A percentile compares a stretch with the other conserved stretches of the same genome.
phyloP scores from a whole-genome alignment of 257 asterid genomes.

The Marsdenia floribunda region DNA sequence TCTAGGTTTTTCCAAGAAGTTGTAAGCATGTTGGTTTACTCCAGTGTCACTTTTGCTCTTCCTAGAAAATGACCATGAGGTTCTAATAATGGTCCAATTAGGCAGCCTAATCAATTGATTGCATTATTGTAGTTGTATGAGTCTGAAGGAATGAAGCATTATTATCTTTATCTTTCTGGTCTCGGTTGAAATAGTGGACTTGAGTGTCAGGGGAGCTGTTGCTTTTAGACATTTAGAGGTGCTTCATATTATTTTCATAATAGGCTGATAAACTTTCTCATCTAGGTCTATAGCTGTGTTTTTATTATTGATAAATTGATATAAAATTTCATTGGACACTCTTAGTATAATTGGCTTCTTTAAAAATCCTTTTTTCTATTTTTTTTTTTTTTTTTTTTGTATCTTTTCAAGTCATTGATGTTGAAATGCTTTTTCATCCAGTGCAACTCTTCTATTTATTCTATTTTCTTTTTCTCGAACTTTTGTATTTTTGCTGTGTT shows the following conservation, averaged over 20 bases:
- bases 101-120: not conserved
- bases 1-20: not conserved
- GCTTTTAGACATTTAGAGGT: not conserved
- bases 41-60: not conserved
- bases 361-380: not conserved
- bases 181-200: not conserved
- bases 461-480: not conserved
- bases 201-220: not conserved
- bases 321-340: not conserved
- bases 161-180: not conserved
- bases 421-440: not conserved
- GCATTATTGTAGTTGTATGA: not conserved
- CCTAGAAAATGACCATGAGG: not conserved
- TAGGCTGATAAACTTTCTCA: not conserved
- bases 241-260: not conserved
- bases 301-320: not conserved
- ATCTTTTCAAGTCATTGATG: not conserved
- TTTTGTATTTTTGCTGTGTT: not conserved
- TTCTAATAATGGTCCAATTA: not conserved
- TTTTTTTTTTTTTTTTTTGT: not conserved
- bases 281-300: not conserved
- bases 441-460: not conserved
- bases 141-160: conserved; percentile 2
- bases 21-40: not conserved
- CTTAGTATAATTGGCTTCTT: not conserved